Base-by-base conservation (phyloP, 495 filamentous ascomycete genomes). In the Trypethelium eluteriae region DNA sequence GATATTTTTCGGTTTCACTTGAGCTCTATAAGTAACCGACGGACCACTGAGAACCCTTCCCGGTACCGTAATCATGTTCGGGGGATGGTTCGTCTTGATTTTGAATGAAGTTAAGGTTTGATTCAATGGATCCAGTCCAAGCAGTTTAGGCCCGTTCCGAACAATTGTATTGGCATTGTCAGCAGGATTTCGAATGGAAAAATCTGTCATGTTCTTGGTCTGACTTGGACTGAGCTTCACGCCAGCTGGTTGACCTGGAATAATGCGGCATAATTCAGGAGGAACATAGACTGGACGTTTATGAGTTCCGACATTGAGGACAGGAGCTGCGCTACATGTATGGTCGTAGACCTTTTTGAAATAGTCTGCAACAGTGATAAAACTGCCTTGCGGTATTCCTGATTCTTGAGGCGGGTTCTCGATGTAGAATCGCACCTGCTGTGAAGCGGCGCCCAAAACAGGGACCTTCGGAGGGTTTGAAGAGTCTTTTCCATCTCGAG, bases 111-210 rank as follows among this genome's bases (percentile, higher is more conserved):
- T 59, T 6, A 59, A 18, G 18, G 18, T 59, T 3, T 59, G 6
- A 32, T 34, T 36, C 32, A 59, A 14, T 35, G 75, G 72, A 9
- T 75, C 69, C 6, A 86, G 67, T 7, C 82, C 79, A 47, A 88
- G 74, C 4, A 84, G 72, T 0, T 70, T 64, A 2, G 78, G 79
- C 25, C 86, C 90, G 9, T 81, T 76, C 0, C 71, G 79, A 2
- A 83, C 77, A 70, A 96, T 88, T 0, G 86, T 88, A 18, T 77
- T 65, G 0, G 88, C 89, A 70, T 95, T 95, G 44, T 80, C 76
- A 0, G 75, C 79, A 0, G 91, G 89, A 10, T 75, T 75, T 12
- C 89, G 82, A 41, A 87, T 88, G 1, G 91, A 86, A 72, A 92
- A 90, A 2, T 70, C 72, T 32, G 91, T 81, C 88, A 93, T 93